Evolutionary conservation across 768 basidiomycete genomes (phyloP).

Genomic region (Pleurotus giganteus): DNA sequence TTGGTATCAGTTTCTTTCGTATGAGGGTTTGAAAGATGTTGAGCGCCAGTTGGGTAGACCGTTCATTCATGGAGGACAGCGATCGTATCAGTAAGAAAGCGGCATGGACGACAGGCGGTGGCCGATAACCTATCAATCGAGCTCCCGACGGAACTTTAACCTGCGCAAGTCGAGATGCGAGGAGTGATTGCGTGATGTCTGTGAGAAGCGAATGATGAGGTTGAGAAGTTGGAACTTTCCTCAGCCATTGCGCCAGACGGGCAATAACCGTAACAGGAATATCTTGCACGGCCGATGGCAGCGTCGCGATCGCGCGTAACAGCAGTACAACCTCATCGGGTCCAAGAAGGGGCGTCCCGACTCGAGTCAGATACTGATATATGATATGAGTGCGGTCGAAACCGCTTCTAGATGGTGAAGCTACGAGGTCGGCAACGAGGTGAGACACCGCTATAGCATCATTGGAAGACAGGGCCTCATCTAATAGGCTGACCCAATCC

Average conservation of each 20-base stretch:
- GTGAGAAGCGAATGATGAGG: constrained; percentile 9
- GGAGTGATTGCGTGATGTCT: constrained; percentile 16
- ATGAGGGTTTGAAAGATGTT: constrained; percentile 50
- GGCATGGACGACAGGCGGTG: constrained; percentile 33
- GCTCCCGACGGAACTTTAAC: constrained; percentile 24
- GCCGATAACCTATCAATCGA: constrained; percentile 31
- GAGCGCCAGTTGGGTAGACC: constrained; percentile 31
- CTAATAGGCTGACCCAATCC: background rate
- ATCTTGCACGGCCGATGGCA: background rate
- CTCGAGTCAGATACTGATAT: background rate
- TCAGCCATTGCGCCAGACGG: background rate
- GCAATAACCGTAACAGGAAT: background rate
- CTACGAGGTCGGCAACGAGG: background rate
- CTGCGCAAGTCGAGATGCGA: constrained; percentile 25
- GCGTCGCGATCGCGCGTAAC: background rate
- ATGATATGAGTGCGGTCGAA: background rate
- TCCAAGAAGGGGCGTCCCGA: background rate
- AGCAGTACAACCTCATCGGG: background rate
- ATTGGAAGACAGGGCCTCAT: background rate
- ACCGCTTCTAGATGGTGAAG: background rate
- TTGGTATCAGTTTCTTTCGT: constrained; percentile 41
- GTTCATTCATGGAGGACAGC: constrained; percentile 32
- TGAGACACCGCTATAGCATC: background rate
- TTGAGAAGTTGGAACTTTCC: background rate
- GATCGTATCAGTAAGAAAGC: constrained; percentile 44